Base-by-base conservation (phyloP, 768 basidiomycete genomes). In the Amanita fuliginea region DNA sequence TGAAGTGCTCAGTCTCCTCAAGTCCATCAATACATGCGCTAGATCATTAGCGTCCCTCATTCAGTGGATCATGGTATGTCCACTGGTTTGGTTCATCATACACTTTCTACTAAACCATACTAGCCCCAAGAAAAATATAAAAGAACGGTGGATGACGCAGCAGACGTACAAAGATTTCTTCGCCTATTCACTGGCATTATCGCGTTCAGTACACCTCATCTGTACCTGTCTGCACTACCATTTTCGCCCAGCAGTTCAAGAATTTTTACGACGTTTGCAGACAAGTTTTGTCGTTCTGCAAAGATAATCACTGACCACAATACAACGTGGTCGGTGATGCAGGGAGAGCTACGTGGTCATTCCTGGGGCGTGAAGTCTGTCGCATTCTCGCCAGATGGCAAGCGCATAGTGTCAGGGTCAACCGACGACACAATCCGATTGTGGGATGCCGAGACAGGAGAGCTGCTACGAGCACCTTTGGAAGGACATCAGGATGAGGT, bases 211-310 rank as follows among this genome's bases (percentile, higher is more conserved):
- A 54, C 56, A 19, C 56, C 61, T 2, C 61, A 62, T 42, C 56
- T 62, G 26, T 62, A 60, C 51, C 50, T 59, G 36, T 60, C 59
- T 11, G 58, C 64, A 19, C 56, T 64, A n/a, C 61, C 64, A 21
- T 65, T 63, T 46, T 52, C 61, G 14, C 60, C 58, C 3, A 9
- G 40, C 13, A 48, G 54, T 41, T 46, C 14, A 24, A 28, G 9
- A 33, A 2, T 19, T 33, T 16, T 33, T 10, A 16, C 39, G 16
- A 44, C 34, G 22, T 42, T 47, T 21, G 32, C 44, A 2, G 18
- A 37, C 2, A 11, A 47, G 42, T 32, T 47, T 32, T 53, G 32
- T 34, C 33, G 33, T 34, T 34, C 52, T 44, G 46, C 34, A 56
- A 49, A 39, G 37, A 45, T n/a, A 41, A 42, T 37, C 54, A 50